Evolutionary conservation across 2,329 filamentous ascomycete genomes (phyloP), one percentile per base, ranked within the genome.

Genomic region (Aspergillus novofumigatus): DNA sequence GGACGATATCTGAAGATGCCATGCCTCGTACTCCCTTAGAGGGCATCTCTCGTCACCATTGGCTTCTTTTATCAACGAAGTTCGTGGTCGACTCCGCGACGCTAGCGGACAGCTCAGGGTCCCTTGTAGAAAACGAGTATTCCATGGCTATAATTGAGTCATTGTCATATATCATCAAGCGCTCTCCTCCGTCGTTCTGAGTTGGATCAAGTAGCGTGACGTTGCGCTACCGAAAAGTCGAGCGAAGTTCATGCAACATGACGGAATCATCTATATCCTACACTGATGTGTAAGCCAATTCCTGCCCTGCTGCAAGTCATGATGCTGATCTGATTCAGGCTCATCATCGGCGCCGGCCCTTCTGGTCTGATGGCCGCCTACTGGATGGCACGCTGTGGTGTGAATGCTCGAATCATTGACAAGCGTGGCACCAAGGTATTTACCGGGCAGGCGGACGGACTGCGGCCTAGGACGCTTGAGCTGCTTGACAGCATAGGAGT

Each of bases 401-500:
- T 83, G 58, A 77, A 76, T 9, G 76, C 79, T 8, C 71, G 78
- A 23, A 78, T 83, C 29, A 66, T 83, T 21, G 78, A 80, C 59
- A 78, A 78, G 56, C 67, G 76, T 57, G 70, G 68, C 1, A 73
- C 68, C 2, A 77, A 77, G 62, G 62, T 71, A 47, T 59, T 64
- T 42, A 56, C 60, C 23, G 66, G 68, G 23, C 67, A 69, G 53
- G 64, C 64, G 7, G 57, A 64, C 55, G 55, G 59, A 7, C 48
- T 61, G 41, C 54, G 58, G 28, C 54, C 56, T 23, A 57, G 58
- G 28, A 62, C 62, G 21, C 42, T 60, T n/a, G 61, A 65, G 70
- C 87, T 90, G 11, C 83, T 90, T 55, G 85, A 90, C 63, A 86
- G 83, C 57, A 86, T 91, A 62, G 86, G 85, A 1, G 83, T 91